phyloP scores from a whole-genome alignment of 2,329 filamentous ascomycete genomes.

The Periconia macrospinosa region DNA sequence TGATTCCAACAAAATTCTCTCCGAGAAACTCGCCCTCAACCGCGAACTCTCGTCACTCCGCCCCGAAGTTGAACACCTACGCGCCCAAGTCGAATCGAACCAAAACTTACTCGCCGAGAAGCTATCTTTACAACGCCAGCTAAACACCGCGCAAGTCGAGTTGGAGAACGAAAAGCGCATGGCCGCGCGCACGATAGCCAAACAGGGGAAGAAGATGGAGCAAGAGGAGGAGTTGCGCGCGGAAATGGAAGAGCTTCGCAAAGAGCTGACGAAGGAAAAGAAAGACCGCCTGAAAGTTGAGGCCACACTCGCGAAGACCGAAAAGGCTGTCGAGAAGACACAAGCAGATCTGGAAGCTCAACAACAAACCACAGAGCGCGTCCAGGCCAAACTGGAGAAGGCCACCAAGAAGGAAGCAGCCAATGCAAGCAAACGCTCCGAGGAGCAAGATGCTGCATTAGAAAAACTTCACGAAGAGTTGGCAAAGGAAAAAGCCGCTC shows the following conservation, averaged over 20 bases:
- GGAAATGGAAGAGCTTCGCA: constrained; percentile 49
- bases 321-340: constrained; percentile 34
- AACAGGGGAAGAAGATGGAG: constrained; percentile 53
- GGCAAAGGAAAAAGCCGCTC: constrained; percentile 45
- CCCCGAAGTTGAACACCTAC: constrained; percentile 65
- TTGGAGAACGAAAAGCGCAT: constrained; percentile 80
- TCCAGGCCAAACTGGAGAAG: constrained; percentile 39
- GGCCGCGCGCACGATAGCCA: constrained; percentile 59
- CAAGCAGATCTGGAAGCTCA: constrained; percentile 36
- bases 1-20: constrained; percentile 70
- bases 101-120: constrained; percentile 77
- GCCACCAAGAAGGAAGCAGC: constrained; percentile 31
- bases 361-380: constrained; percentile 30
- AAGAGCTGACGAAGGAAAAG: constrained; percentile 50
- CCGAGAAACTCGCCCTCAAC: constrained; percentile 64
- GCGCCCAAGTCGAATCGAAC: constrained; percentile 61
- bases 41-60: constrained; percentile 62
- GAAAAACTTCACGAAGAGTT: constrained; percentile 42
- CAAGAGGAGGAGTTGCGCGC: constrained; percentile 51
- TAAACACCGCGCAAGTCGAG: constrained; percentile 76
- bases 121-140: constrained; percentile 74
- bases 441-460: constrained; percentile 31
- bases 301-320: constrained; percentile 40
- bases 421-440: constrained; percentile 41
- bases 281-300: constrained; percentile 48